Base-by-base conservation (phyloP, 148 eudicot genomes). In the Amaranthus palmeri region DNA sequence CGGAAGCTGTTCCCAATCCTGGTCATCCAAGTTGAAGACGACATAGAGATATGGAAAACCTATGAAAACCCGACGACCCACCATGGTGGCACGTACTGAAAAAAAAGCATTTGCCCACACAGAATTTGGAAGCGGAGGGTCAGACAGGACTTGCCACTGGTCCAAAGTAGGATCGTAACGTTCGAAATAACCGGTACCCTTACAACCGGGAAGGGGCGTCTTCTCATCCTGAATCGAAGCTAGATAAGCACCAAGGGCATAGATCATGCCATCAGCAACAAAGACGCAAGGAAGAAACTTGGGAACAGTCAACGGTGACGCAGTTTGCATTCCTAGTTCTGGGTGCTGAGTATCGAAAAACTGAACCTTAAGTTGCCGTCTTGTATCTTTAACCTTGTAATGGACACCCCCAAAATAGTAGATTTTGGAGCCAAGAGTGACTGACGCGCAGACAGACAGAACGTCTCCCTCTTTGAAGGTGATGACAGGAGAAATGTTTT, bases 21-120 rank as follows among this genome's bases (percentile, higher is more conserved):
- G 18, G 47, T 43, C 4, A 58, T 68, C 71, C 71, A 68, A 67
- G 45, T 67, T 67, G 53, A 67, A 67, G 70, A 49, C 43, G 56
- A 50, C 43, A 67, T 18, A 15, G 14, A 52, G 13, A n/a, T 53
- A 53, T 13, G 10, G 13, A 8, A 46, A 47, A 54, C 59, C 60
- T 11, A 68, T 68, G 55, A 68, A 68, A 68, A 54, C 72, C 25
- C 49, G 50, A 40, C 72, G 72, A 68, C 59, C 60, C 72, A 68
- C 61, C 60, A 68, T 49, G 42, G 72, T 68, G 72, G 61, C 72
- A 18, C 61, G n/a, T 41, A 53, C 72, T 43, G 36, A 25, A 46
- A 65, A 47, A 13, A 13, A 5, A 45, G 36, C 14, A 25, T 1
- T 7, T 44, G 12, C 44, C 36, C 54, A 65, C 52, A 1, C 11